Evolutionary conservation across 768 basidiomycete genomes (phyloP), one percentile per base, ranked within the genome.

Genomic region (Hemileccinum impolitum): DNA sequence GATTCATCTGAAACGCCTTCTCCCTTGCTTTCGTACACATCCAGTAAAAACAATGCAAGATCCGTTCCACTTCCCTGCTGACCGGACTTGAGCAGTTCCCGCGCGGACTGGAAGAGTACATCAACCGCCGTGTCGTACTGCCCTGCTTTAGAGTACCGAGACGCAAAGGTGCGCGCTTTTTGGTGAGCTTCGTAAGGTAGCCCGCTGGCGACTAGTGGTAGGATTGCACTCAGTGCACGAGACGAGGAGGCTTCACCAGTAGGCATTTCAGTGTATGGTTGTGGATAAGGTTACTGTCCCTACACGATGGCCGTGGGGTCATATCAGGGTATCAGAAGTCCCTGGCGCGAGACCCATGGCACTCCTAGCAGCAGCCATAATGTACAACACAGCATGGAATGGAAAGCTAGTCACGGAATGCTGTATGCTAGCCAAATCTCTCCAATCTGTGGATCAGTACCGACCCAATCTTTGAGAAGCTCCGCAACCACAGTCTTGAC

Each of bases 151-250:
- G 77, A 74, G 65, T 91, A 91, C 59, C 94, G 79, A 4, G 94
- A 85, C 5, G 92, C 92, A 56, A 95, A 96, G 15, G 94, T 97
- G 23, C 95, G 82, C 10, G 94, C 92, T 70, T 97, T 97, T 68
- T 97, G 94, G 60, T 97, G 95, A 0, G 94, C 94, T 53, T 94
- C 91, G 67, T 96, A 96, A 13, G 78, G 68, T 31, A 93, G 90
- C 10, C 85, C 80, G 10, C 75, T 73, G 6, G 77, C 67, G 43
- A 94, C 85, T 42, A 85, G 78, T 11, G 82, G 90, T 50, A 87
- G 72, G 56, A 88, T 90, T 10, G 87, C 87, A 53, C 79, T 81
- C 12, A 92, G 72, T 39, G 90, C 90, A 51, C 79, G 76, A 26
- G 82, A 69, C 30, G 84, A 84, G 15, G 82, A 71, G 6, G 60